Base-by-base conservation (phyloP, 2,329 filamentous ascomycete species). In the Karstenula rhodostoma region DNA sequence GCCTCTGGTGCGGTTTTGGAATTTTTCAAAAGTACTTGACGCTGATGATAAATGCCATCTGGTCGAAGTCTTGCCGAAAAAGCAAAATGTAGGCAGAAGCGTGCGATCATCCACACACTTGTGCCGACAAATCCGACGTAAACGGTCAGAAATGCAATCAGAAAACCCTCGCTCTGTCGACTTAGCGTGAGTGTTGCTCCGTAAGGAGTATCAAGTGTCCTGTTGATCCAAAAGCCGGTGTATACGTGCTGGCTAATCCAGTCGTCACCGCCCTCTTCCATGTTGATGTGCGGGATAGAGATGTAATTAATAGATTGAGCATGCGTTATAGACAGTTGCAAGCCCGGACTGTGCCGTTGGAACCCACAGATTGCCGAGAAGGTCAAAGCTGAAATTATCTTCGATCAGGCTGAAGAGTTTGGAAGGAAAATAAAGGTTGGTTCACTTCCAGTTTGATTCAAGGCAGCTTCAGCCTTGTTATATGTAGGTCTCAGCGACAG, bases 1-100 rank as follows among this genome's bases (percentile, higher is more conserved):
- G 60, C 63, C 48, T 56, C 66, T 15, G 27, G 57, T 15, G 66
- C 58, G 12, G 58, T 51, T 3, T 61, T 13, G 1, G 67, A 64
- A 42, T 79, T 79, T 3, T 75, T 65, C 1, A 78, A 61, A 2
- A 77, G 65, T 0, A 73, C 65, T 54, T 78, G 77, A 25, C 75
- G 70, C 46, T 75, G 75, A 43, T 74, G 67, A 37, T 77, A 64
- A 1, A 76, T 25, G 9, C 64, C 72, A 55, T 77, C 77, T 57
- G 29, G 3, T 43, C 9, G 10, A 25, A 50, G 13, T 1, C 25
- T 19, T 1, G 62, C 54, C 0, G 67, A 70, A 6, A 63, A 57
- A 6, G 8, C 19, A 4, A 33, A 46, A 48, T 67, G 64, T 1
- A 70, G 46, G 4, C 58, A 4, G 25, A 51, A 65, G 22, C 68